Evolutionary conservation across 192 early-diverging fungal genomes (phyloP).

Genomic region (Dissophora ornata): DNA sequence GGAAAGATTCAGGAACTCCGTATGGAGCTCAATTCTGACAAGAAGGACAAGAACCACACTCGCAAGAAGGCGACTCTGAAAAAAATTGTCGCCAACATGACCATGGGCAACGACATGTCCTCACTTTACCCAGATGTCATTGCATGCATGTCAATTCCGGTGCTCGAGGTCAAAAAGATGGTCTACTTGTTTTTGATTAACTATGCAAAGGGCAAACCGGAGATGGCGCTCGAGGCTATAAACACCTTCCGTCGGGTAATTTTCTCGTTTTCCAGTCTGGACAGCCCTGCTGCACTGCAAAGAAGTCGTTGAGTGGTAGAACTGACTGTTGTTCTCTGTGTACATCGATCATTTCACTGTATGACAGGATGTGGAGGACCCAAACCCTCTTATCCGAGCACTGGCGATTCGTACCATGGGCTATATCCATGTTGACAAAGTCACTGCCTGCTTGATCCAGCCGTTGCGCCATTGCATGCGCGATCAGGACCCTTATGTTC

Average conservation of each 20-base stretch:
- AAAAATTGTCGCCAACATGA: conserved; percentile 99
- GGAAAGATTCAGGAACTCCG: conserved; percentile 93
- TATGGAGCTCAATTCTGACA: conserved; percentile 86
- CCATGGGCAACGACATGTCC: conserved; percentile 99
- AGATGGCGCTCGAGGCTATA: conserved; percentile 93
- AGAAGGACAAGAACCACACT: conserved; percentile 81
- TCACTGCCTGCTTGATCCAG: conserved; percentile 85
- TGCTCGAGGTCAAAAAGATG: conserved; percentile 89
- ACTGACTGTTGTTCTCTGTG: no score
- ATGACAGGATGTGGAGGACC: conserved; percentile 85
- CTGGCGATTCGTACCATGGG: conserved; percentile 98
- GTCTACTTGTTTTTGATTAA: conserved; percentile 98
- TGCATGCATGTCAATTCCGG: conserved; percentile 89
- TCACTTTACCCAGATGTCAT: conserved; percentile 93
- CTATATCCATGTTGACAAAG: conserved; percentile 93
- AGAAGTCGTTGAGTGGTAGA: no score
- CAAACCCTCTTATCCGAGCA: conserved; percentile 94
- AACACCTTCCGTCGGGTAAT: conserved; percentile 86
- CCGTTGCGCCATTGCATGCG: conserved; percentile 84
- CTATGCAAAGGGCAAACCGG: conserved; percentile 93
- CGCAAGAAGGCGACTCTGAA: conserved; percentile 89
- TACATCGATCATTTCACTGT: not conserved
- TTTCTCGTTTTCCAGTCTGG: not conserved
- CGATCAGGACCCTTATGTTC: conserved; percentile 96
- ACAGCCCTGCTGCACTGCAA: no score